Conservation (phyloP, 2,329 filamentous ascomycete genomes). For the Ceratocystis eucalypticola region DNA sequence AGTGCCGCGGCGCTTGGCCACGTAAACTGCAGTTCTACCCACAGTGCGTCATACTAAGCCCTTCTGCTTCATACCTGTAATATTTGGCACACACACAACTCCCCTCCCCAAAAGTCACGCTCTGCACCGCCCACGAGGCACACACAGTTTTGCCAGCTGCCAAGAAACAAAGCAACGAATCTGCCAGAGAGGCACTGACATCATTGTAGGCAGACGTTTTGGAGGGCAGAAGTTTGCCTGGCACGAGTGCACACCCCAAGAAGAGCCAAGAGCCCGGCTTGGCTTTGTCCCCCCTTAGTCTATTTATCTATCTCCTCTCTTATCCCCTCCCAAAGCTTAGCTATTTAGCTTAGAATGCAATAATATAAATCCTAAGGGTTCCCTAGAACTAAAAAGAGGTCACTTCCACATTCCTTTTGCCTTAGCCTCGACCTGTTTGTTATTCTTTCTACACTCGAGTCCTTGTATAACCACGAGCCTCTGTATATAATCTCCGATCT, state of each 20-base stretch:
- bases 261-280: background rate
- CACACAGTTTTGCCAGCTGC: background rate
- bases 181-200: background rate
- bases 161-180: too few species aligned
- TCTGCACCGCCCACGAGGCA: constrained; percentile 11
- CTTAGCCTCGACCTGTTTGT: background rate
- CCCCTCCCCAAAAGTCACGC: background rate
- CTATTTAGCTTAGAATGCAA: background rate
- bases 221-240: background rate
- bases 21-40: background rate
- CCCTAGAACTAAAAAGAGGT: background rate
- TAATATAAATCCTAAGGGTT: background rate
- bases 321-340: background rate
- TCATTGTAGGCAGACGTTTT: constrained; percentile 2
- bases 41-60: background rate
- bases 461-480: background rate
- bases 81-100: background rate
- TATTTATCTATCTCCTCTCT: background rate
- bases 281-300: background rate
- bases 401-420: background rate
- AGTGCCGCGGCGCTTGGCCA: too few species aligned
- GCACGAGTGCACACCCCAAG: background rate
- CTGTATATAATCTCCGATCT: too few species aligned
- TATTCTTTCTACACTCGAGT: background rate
- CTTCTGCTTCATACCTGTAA: background rate